phyloP scores from a whole-genome alignment of 768 basidiomycete genomes.

The Lactarius evosmus region DNA sequence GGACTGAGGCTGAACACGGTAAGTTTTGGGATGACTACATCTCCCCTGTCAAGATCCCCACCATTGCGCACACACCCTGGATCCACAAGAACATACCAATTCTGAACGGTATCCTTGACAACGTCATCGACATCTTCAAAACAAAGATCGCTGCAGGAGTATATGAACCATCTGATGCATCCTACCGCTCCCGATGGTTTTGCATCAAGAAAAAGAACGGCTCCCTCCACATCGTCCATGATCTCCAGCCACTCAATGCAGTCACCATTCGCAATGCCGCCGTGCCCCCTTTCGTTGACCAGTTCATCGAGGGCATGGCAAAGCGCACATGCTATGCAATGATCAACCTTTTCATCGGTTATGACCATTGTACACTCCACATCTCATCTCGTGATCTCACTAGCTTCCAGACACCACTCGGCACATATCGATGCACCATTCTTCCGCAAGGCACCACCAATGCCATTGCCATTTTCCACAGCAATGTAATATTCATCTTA shows the following conservation, averaged over 20 bases:
- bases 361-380: neutral
- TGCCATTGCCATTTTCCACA: neutral
- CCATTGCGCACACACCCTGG: too few species aligned
- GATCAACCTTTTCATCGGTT: neutral
- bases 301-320: constrained; percentile 33
- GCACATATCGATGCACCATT: too few species aligned
- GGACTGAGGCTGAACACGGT: too few species aligned
- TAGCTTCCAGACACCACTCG: neutral
- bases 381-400: neutral
- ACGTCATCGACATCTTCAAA: too few species aligned
- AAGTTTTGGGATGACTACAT: too few species aligned
- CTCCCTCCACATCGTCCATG: constrained; percentile 29
- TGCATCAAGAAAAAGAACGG: too few species aligned
- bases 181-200: neutral
- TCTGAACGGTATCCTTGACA: too few species aligned
- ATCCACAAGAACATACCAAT: too few species aligned
- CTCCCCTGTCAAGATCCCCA: too few species aligned
- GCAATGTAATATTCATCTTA: neutral
- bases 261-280: constrained; percentile 28
- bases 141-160: too few species aligned
- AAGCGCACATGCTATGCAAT: constrained; percentile 11
- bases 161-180: constrained; percentile 27
- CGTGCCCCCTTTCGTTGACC: too few species aligned
- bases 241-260: constrained; percentile 31
- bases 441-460: neutral